A percentile compares a stretch with the other conserved stretches of the same genome.
Evolutionary conservation across 2,329 filamentous ascomycete species (phyloP).

Genomic region (Nemania bipapillata): DNA sequence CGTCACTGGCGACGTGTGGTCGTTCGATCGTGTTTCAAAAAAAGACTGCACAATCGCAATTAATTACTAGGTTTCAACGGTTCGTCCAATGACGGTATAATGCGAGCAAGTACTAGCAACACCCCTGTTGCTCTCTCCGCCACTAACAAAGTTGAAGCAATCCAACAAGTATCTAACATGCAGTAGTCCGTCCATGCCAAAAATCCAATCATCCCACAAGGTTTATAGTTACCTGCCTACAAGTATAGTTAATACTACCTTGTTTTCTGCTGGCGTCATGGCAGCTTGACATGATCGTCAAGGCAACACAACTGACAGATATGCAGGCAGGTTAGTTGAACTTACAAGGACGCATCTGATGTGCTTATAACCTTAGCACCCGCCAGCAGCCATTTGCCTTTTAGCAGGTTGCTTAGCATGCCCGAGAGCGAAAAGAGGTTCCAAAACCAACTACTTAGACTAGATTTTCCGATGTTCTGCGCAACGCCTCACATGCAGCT

Average conservation of each 20-base stretch:
- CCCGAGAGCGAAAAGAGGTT: neutral
- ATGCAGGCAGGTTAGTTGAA: neutral
- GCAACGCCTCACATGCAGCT: neutral
- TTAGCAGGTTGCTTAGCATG: neutral
- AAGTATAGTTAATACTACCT: neutral
- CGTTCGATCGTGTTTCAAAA: conserved; percentile 24
- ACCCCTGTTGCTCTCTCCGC: conserved; percentile 14
- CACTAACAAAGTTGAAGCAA: conserved; percentile 7
- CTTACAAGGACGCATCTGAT: neutral
- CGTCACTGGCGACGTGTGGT: neutral
- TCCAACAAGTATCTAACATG: neutral
- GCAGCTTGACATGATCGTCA: conserved; percentile 4
- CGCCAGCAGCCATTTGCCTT: neutral
- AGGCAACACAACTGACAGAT: neutral
- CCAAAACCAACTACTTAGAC: neutral
- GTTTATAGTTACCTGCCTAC: neutral
- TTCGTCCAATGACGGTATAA: conserved; percentile 25
- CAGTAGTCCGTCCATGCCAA: too few relatives aligned
- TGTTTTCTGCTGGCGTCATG: conserved; percentile 7
- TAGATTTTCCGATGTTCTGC: neutral
- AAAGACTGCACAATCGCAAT: conserved; percentile 15
- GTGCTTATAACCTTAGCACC: neutral
- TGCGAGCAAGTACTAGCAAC: conserved; percentile 17
- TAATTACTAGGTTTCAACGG: conserved; percentile 17
- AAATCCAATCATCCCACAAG: neutral